Conservation (phyloP, 2,329 filamentous ascomycete genomes). For the Hypoxylon sp. region DNA sequence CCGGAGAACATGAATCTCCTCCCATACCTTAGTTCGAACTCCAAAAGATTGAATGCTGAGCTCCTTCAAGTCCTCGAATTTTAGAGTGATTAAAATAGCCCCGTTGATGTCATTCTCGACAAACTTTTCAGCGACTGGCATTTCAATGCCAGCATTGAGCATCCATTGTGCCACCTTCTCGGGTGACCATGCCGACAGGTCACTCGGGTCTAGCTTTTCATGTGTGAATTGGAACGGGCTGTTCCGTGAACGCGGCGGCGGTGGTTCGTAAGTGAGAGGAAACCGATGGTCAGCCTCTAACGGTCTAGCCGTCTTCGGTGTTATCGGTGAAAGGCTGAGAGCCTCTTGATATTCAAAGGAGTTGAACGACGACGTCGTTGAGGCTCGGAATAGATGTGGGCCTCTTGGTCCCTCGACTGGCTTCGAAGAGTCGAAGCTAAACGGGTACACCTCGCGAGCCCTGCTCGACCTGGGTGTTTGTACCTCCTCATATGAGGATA, state of each 20-base stretch:
- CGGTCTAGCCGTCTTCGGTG: conserved; percentile 71
- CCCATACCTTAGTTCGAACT: conserved; percentile 84
- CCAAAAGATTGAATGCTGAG: conserved; percentile 86
- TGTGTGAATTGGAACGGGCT: conserved; percentile 68
- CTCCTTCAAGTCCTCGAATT: conserved; percentile 89
- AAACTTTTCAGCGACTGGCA: conserved; percentile 84
- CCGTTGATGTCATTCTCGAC: conserved; percentile 94
- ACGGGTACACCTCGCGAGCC: conserved; percentile 72
- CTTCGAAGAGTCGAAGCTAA: conserved; percentile 72
- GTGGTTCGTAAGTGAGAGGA: conserved; percentile 57
- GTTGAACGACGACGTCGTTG: conserved; percentile 68
- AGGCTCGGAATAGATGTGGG: conserved; percentile 87
- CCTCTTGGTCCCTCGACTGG: conserved; percentile 84
- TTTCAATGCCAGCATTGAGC: conserved; percentile 85
- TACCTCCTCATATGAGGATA: conserved; percentile 88
- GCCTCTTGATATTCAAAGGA: conserved; percentile 65
- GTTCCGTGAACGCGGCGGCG: conserved; percentile 55
- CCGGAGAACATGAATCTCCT: conserved; percentile 80
- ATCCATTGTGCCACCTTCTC: conserved; percentile 89
- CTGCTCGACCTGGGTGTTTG: conserved; percentile 80
- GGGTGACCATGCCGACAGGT: conserved; percentile 78
- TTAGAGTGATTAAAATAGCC: conserved; percentile 87
- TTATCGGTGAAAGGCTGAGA: conserved; percentile 80
- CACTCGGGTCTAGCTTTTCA: conserved; percentile 70
- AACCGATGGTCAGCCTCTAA: conserved; percentile 56